phyloP scores from a whole-genome alignment of 2,329 filamentous ascomycete genomes.

The Ophiostoma himal-ulmi region DNA sequence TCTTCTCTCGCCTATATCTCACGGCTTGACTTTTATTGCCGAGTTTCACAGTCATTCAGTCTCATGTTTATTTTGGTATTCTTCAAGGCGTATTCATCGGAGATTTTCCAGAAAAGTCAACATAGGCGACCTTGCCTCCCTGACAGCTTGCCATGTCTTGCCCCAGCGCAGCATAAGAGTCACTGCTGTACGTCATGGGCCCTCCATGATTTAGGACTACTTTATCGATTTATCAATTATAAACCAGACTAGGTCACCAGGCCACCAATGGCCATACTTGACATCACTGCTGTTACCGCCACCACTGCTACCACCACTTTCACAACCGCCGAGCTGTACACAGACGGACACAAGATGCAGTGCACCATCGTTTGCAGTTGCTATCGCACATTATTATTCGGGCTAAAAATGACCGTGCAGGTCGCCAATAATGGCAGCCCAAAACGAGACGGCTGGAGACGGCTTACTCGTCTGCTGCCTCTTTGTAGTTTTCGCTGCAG shows the following conservation, averaged over 20 bases:
- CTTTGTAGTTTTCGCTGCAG: not conserved
- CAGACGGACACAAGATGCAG: not conserved
- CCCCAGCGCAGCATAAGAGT: not conserved
- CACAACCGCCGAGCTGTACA: not conserved
- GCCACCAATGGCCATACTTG: not conserved
- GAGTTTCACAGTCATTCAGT: not conserved
- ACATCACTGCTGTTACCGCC: not conserved
- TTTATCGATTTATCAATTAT: not conserved
- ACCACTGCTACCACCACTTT: not conserved
- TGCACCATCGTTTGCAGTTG: conserved; percentile 1
- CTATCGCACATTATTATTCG: not conserved
- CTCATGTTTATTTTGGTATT: not conserved
- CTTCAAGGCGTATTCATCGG: not conserved
- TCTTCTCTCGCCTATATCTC: conserved; percentile 9
- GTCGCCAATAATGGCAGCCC: not conserved
- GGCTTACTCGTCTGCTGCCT: not conserved
- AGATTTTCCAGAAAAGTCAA: not conserved
- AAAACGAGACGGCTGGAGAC: not conserved
- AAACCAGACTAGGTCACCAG: not conserved
- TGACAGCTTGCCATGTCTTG: conserved; percentile 6
- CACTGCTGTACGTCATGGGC: not conserved
- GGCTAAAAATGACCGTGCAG: not conserved
- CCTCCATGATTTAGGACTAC: not conserved
- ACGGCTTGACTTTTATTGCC: not conserved
- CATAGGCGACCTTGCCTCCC: not conserved